A percentile compares a stretch with the other conserved stretches of the same genome.
phyloP scores from a whole-genome alignment of 495 filamentous ascomycete genomes.

The Aspergillus hancockii region DNA sequence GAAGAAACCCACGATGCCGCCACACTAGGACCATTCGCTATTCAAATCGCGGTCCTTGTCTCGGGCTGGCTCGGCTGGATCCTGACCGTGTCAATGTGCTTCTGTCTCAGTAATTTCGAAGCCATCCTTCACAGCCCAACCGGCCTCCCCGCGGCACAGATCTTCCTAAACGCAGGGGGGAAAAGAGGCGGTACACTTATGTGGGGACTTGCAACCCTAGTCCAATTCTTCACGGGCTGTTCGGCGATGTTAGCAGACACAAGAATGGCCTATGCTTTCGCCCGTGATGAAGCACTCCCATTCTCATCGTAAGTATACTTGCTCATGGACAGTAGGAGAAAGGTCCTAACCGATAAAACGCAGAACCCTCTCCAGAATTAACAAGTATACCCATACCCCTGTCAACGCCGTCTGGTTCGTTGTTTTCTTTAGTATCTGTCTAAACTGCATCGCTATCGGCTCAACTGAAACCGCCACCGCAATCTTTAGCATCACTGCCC shows the following conservation, averaged over 20 bases:
- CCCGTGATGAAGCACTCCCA: slow-evolving; percentile 67
- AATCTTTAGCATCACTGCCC: slow-evolving; percentile 72
- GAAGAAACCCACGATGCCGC: slow-evolving; percentile 75
- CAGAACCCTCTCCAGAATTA: slow-evolving; percentile 60
- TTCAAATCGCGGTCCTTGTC: slow-evolving; percentile 63
- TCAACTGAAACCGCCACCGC: slow-evolving; percentile 65
- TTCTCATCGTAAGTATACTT: slow-evolving; percentile 55
- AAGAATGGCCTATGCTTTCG: slow-evolving; percentile 73
- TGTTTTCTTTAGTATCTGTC: slow-evolving; percentile 58
- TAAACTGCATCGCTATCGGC: slow-evolving; percentile 70
- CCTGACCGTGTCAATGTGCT: slow-evolving; percentile 67
- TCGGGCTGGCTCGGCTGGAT: slow-evolving; percentile 66
- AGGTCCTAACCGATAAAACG: neutral
- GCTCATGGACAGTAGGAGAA: slow-evolving; percentile 4
- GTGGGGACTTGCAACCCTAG: slow-evolving; percentile 69
- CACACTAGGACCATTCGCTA: slow-evolving; percentile 64
- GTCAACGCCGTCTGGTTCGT: slow-evolving; percentile 74
- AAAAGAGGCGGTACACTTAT: slow-evolving; percentile 60
- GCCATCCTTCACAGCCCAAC: slow-evolving; percentile 60
- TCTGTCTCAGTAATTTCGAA: slow-evolving; percentile 68
- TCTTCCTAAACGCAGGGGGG: slow-evolving; percentile 70
- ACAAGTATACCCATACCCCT: slow-evolving; percentile 59
- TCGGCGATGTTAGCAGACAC: slow-evolving; percentile 72
- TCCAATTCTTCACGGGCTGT: slow-evolving; percentile 72
- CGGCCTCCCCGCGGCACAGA: slow-evolving; percentile 68